Conservation (phyloP, 331 rosid genomes). For the Erythrophleum ivorense region DNA sequence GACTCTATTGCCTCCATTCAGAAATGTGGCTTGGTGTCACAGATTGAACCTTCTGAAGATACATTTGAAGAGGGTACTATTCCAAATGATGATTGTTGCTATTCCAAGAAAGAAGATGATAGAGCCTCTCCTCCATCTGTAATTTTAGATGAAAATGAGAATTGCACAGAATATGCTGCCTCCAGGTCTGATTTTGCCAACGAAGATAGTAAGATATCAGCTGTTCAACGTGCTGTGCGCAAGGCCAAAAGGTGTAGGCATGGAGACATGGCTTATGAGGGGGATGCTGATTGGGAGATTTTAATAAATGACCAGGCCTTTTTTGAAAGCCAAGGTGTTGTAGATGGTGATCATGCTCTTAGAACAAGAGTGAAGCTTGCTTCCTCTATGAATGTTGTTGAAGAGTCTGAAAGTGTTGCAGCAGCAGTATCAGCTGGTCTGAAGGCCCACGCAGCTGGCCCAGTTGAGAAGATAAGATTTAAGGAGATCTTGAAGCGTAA, state of each 20-base stretch:
- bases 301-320: slow-evolving; percentile 60
- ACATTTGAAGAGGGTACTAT: slow-evolving; percentile 28
- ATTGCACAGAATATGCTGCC: slow-evolving; percentile 56
- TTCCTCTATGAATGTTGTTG: slow-evolving; percentile 61
- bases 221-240: slow-evolving; percentile 57
- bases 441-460: slow-evolving; percentile 80
- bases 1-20: slow-evolving; percentile 42
- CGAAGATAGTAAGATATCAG: slow-evolving; percentile 59
- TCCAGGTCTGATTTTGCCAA: slow-evolving; percentile 58
- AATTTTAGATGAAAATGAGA: slow-evolving; percentile 66
- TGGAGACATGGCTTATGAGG: slow-evolving; percentile 99
- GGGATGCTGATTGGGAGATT: slow-evolving; percentile 94
- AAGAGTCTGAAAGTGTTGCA: slow-evolving; percentile 74
- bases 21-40: slow-evolving; percentile 48
- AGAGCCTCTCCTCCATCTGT: slow-evolving; percentile 51
- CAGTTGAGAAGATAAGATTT: slow-evolving; percentile 91
- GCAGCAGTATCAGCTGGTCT: slow-evolving; percentile 97
- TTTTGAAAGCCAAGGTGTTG: slow-evolving; percentile 52
- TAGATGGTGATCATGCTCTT: slow-evolving; percentile 52
- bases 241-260: slow-evolving; percentile 73
- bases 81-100: slow-evolving; percentile 16
- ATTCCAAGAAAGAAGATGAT: slow-evolving; percentile 23
- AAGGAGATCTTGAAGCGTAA: slow-evolving; percentile 93
- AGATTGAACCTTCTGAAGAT: slow-evolving; percentile 39
- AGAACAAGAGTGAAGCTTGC: slow-evolving; percentile 62